phyloP scores from a whole-genome alignment of 352 stramenopile species.

The Phytopythium boreale region DNA sequence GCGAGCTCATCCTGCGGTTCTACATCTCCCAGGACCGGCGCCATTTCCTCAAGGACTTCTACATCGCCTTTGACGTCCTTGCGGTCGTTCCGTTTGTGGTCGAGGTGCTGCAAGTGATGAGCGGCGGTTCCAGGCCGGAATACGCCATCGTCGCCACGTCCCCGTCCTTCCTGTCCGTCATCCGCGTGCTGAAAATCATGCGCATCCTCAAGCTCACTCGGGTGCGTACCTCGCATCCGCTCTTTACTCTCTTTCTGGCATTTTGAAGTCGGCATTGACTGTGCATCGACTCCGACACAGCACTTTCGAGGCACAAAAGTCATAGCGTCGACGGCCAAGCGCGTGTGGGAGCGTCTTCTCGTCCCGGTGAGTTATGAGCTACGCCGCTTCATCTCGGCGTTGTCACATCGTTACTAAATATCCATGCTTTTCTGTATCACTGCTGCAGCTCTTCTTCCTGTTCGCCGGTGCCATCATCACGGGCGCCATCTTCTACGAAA shows the following conservation, averaged over 20 bases:
- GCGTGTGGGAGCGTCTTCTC: slow-evolving; percentile 52
- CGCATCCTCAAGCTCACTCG: slow-evolving; percentile 71
- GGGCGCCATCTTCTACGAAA: slow-evolving; percentile 66
- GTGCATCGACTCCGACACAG: slow-evolving; percentile 10
- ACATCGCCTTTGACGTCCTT: slow-evolving; percentile 67
- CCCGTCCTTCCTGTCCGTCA: slow-evolving; percentile 61
- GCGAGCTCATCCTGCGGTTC: slow-evolving; percentile 59
- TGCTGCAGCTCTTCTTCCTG: slow-evolving; percentile 68
- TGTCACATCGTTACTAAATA: too few relatives aligned
- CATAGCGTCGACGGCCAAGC: slow-evolving; percentile 49
- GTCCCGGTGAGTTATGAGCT: slow-evolving; percentile 38
- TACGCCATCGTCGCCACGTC: slow-evolving; percentile 63
- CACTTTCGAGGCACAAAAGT: slow-evolving; percentile 71
- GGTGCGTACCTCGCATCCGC: slow-evolving; percentile 19
- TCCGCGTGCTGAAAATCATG: slow-evolving; percentile 69
- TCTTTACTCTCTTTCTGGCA: too few relatives aligned
- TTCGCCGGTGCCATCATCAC: slow-evolving; percentile 63
- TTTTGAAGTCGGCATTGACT: background rate
- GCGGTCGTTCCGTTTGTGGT: slow-evolving; percentile 61
- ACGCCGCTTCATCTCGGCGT: background rate
- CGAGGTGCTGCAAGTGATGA: slow-evolving; percentile 37
- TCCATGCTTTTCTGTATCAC: too few relatives aligned
- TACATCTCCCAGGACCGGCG: slow-evolving; percentile 35
- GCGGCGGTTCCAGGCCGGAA: slow-evolving; percentile 26
- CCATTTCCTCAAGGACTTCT: slow-evolving; percentile 47